phyloP scores from a whole-genome alignment of 176 grass and related monocot species.

The Oryza meyeriana region DNA sequence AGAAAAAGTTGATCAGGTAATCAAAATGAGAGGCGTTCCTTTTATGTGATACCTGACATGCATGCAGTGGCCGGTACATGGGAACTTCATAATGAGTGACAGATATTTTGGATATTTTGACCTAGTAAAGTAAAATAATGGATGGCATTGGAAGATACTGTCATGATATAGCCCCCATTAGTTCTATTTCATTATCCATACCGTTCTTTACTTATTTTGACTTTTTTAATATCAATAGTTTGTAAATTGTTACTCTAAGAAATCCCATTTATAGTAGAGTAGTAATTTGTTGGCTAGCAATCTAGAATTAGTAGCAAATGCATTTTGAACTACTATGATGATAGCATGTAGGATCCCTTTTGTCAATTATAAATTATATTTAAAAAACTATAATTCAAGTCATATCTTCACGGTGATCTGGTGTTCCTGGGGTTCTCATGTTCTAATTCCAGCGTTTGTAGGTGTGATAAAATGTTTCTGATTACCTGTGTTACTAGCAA shows the following conservation, averaged over 20 bases:
- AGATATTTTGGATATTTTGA: not conserved
- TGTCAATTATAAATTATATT: not conserved
- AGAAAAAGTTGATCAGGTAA: not conserved
- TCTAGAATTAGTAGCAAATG: not conserved
- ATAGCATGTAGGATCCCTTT: not conserved
- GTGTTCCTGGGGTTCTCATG: not conserved
- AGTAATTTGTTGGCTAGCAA: not conserved
- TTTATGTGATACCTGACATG: not conserved
- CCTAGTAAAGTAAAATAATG: not conserved
- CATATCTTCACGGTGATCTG: not conserved
- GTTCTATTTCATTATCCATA: not conserved
- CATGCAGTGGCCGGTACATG: not conserved
- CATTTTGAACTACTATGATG: not conserved
- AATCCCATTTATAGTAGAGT: not conserved
- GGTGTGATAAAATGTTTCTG: not conserved
- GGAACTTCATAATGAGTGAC: not conserved
- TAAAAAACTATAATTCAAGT: not conserved
- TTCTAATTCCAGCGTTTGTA: not conserved
- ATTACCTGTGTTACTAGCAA: not conserved
- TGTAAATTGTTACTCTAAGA: not conserved
- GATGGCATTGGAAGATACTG: not conserved
- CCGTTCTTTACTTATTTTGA: not conserved
- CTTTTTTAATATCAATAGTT: not conserved
- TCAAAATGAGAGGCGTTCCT: not conserved
- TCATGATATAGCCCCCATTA: not conserved